These are phyloP conservation scores for Penicillium aurantiogriseum DNA, from an alignment of 2,329 filamentous ascomycete genomes.

Conservation along the genomic window DNA sequence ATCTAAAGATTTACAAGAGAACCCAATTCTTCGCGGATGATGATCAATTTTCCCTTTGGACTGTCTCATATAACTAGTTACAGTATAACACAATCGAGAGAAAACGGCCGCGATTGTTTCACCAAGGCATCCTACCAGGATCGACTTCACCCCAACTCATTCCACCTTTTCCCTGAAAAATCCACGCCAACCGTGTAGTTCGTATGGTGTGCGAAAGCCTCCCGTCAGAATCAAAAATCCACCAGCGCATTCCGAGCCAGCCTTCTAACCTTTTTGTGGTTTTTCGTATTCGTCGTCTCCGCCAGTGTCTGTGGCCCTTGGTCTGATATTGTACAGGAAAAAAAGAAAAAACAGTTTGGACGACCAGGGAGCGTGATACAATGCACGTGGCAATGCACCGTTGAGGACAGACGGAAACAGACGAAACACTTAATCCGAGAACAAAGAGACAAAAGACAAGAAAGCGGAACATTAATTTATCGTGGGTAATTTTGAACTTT, in stretches of 20 bases:
- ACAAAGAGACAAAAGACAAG: slow-evolving; percentile 18
- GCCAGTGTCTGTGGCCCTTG: slow-evolving; percentile 13
- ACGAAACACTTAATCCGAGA: slow-evolving; percentile 17
- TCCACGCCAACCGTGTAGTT: slow-evolving; percentile 14
- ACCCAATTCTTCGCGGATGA: slow-evolving; percentile 18
- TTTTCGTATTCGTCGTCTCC: slow-evolving; percentile 19
- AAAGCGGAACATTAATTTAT: slow-evolving; percentile 26
- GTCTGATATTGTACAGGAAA: slow-evolving; percentile 23
- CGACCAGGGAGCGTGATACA: slow-evolving; percentile 3
- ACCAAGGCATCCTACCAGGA: slow-evolving; percentile 1
- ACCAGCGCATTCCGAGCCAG: slow-evolving; percentile 14
- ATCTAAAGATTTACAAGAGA: background rate
- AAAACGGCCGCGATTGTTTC: slow-evolving; percentile 18
- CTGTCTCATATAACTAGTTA: slow-evolving; percentile 22
- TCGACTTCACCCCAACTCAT: slow-evolving; percentile 9
- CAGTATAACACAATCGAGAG: slow-evolving; percentile 20
- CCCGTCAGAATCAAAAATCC: slow-evolving; percentile 11
- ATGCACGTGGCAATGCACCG: background rate
- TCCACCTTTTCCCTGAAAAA: slow-evolving; percentile 6
- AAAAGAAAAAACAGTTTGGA: slow-evolving; percentile 10
- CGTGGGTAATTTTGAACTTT: slow-evolving; percentile 25
- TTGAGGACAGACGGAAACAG: slow-evolving; percentile 15
- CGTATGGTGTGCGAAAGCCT: slow-evolving; percentile 17
- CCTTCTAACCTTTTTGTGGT: slow-evolving; percentile 29
- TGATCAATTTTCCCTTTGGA: slow-evolving; percentile 23